Percentiles rank a stretch among this genome's conserved stretches.
These are phyloP conservation scores for Xylariaceae sp. DNA, from an alignment of 2,329 filamentous ascomycete genomes.

Conservation along the genomic window DNA sequence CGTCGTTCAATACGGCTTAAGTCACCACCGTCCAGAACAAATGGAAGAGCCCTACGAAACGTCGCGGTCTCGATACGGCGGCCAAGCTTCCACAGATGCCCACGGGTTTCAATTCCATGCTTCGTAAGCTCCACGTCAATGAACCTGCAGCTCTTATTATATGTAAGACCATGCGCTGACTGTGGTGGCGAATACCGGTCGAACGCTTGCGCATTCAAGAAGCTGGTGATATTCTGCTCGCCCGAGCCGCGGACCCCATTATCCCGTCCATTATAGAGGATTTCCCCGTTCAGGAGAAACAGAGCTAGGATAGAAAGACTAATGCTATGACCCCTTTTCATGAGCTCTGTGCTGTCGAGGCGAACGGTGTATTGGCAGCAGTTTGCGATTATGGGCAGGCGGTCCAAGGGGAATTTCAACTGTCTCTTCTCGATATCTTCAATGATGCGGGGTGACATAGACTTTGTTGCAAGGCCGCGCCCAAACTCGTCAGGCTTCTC, in stretches of 20 bases:
- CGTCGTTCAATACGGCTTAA: too few relatives aligned
- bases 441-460: not conserved
- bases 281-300: constrained; percentile 14
- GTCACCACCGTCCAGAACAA: too few relatives aligned
- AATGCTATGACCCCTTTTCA: not conserved
- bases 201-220: constrained; percentile 1
- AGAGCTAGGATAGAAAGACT: constrained; percentile 8
- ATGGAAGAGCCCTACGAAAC: too few relatives aligned
- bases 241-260: not conserved
- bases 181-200: constrained; percentile 36
- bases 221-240: not conserved
- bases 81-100: constrained; percentile 12
- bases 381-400: constrained; percentile 12
- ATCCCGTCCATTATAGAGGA: constrained; percentile 1
- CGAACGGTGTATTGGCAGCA: constrained; percentile 10
- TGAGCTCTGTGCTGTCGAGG: not conserved
- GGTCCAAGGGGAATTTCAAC: constrained; percentile 1
- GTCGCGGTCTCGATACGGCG: too few relatives aligned
- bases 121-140: not conserved
- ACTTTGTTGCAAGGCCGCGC: too few relatives aligned
- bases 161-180: not conserved
- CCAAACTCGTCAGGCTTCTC: too few relatives aligned
- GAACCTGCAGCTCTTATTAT: constrained; percentile 12
- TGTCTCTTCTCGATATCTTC: not conserved
- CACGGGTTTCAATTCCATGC: constrained; percentile 1